These are phyloP conservation scores for Cucurbitaria berberidis DNA, from an alignment of 2,329 filamentous ascomycete genomes.

Conservation along the genomic window DNA sequence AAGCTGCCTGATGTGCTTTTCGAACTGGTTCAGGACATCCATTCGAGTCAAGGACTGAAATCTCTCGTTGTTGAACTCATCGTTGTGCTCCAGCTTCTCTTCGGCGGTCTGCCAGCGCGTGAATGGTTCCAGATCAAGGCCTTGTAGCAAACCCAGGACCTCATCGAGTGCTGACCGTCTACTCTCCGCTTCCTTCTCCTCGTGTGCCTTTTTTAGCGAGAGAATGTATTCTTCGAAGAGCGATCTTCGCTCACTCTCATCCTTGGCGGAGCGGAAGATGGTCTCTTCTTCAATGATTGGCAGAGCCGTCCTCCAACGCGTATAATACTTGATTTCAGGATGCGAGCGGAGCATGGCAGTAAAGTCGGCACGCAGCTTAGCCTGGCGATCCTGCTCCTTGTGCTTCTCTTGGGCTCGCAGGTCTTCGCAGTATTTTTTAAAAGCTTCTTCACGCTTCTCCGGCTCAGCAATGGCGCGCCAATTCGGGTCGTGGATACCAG, in stretches of 20 bases:
- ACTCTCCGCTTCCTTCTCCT: slow-evolving; percentile 73
- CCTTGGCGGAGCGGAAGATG: slow-evolving; percentile 88
- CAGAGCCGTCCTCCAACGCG: slow-evolving; percentile 93
- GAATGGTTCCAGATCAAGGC: slow-evolving; percentile 86
- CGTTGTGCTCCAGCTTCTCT: slow-evolving; percentile 76
- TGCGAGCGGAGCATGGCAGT: slow-evolving; percentile 95
- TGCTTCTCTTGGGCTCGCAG: slow-evolving; percentile 92
- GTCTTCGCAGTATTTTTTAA: slow-evolving; percentile 93
- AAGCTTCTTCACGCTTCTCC: slow-evolving; percentile 85
- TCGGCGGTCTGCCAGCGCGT: slow-evolving; percentile 94
- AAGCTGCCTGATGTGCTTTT: slow-evolving; percentile 91
- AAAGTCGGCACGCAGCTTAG: slow-evolving; percentile 93
- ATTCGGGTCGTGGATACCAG: slow-evolving; percentile 86
- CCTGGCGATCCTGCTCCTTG: slow-evolving; percentile 87
- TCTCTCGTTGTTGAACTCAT: slow-evolving; percentile 78
- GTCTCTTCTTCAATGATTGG: slow-evolving; percentile 95
- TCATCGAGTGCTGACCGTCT: slow-evolving; percentile 86
- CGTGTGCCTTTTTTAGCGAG: slow-evolving; percentile 79
- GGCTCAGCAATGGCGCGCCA: slow-evolving; percentile 93
- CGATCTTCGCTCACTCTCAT: slow-evolving; percentile 85
- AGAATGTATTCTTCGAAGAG: slow-evolving; percentile 93
- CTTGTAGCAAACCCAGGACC: slow-evolving; percentile 76
- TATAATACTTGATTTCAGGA: slow-evolving; percentile 96
- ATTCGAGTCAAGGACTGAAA: slow-evolving; percentile 85
- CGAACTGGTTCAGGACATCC: slow-evolving; percentile 90